Evolutionary conservation across 2,329 filamentous ascomycete species (phyloP), one percentile per base, ranked within the genome.

Genomic region (Periconia digitata): DNA sequence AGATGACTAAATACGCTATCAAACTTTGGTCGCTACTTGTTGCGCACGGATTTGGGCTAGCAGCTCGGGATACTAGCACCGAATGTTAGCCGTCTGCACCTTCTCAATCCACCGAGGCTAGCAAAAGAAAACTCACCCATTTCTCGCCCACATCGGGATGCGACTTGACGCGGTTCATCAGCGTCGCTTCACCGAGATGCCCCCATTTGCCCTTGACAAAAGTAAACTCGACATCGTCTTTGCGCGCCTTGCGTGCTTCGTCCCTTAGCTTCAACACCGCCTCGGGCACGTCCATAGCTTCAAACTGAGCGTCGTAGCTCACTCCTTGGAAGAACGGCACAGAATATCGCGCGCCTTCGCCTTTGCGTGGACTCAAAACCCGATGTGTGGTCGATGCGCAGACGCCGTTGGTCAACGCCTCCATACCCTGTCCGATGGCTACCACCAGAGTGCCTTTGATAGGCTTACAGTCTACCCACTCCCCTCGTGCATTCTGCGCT

Each of bases 301-400:
- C 89, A 66, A 95, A 95, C 16, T 82, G 82, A 0, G 89, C 85
- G 67, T 91, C 88, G 48, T 89, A 85, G 61, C 85, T 84, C 50
- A 95, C 88, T 18, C 90, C 90, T 69, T 94, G 90, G 75, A 95
- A 95, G 73, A 95, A 95, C 0, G 90, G 90, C 40, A 95, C 86
- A 7, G 84, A 89, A 74, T 85, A 92, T 46, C 90, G 78, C 24
- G 90, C 78, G 3, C 89, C 90, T 8, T 81, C 75, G 12, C 88
- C 89, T 7, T 83, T 82, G 1, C 75, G 64, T 0, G 90, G 90
- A 23, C 83, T 87, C n/a, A 94, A 76, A 29, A 95, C 90, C 8
- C 90, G 81, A 71, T 95, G 90, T 35, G 90, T 94, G 2, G 90
- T 95, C 53, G 84, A 75, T 55, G 86, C 84, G 68, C 90, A 94